phyloP scores from a whole-genome alignment of 163 green algal species.

The Coccomyxa subellipsoidea region DNA sequence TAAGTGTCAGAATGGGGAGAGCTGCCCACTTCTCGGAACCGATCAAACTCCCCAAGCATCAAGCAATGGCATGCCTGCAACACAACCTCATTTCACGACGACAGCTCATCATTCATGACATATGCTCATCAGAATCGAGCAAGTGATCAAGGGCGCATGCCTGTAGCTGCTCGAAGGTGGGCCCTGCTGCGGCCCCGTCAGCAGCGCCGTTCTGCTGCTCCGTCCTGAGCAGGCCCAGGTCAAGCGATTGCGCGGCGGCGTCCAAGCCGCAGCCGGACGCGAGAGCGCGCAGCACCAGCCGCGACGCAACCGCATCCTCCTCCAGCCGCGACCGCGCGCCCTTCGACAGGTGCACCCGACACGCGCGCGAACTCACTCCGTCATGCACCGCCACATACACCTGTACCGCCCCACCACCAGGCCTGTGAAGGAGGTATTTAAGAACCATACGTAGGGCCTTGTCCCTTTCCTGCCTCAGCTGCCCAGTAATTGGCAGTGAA shows the following conservation, averaged over 20 bases:
- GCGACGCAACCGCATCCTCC: conserved; percentile 44
- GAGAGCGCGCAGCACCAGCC: conserved; percentile 20
- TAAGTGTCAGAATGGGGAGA: too few relatives aligned
- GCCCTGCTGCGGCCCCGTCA: not conserved
- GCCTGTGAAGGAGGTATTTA: too few relatives aligned
- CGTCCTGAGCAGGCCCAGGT: not conserved
- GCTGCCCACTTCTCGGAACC: too few relatives aligned
- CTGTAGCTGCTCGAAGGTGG: not conserved
- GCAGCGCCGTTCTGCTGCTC: not conserved
- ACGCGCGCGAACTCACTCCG: conserved; percentile 12
- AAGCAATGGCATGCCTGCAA: too few relatives aligned
- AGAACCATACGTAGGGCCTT: too few relatives aligned
- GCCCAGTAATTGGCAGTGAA: too few relatives aligned
- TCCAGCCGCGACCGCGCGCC: conserved; percentile 25
- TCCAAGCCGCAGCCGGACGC: not conserved
- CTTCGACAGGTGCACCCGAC: conserved; percentile 36
- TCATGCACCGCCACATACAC: conserved; percentile 29
- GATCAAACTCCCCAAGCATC: too few relatives aligned
- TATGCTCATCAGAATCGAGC: too few relatives aligned
- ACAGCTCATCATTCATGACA: too few relatives aligned
- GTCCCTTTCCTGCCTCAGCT: too few relatives aligned
- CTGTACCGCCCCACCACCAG: conserved; percentile 8
- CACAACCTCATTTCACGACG: too few relatives aligned
- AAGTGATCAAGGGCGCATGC: too few relatives aligned
- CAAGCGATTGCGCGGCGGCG: not conserved